Base-by-base conservation (phyloP, 352 stramenopile genomes). In the Pythium vanterpoolii region DNA sequence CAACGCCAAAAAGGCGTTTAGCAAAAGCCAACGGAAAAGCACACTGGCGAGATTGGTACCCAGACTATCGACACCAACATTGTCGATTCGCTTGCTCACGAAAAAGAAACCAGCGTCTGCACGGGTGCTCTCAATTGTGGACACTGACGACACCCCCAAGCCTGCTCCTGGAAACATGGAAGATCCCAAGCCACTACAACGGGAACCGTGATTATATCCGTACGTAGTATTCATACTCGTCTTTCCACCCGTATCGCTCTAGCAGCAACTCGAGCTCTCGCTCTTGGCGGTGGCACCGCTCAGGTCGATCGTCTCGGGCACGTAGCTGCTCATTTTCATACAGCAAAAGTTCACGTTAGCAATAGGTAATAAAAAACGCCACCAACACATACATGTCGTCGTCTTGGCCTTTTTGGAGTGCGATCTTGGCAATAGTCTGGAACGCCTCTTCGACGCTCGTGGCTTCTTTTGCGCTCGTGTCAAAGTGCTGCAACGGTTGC, bases 401-500 rank as follows among this genome's bases (percentile, higher is more conserved):
- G 63, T 94, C 85, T 56, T 91, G 79, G 10, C 81, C 85, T 67
- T 95, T 92, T 44, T 91, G 79, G 40, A 97, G 71, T 23, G 93
- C 93, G 8, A 90, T 86, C 42, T 80, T 89, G 48, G 96, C 93
- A 49, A 96, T 94, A 47, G 95, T 95, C 60, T 91, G 72, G 75
- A 99, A 99, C 6, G 96, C 96, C 36, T 94, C 92, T 62, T 99
- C 96, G 16, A 99, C 97, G 74, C 97, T 98, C 43, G 95, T 91
- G 2, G 93, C 92, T 48, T 98, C 96, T 68, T 99, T 99, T 1
- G 97, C 97, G 49, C 95, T 99, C 31, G 96, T 98, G 74, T 99
- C 96, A 79, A 98, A 99, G 72, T 99, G 97, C 54, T 96, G 82
- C 64, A 99, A 95, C 11, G 83, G 79, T 76, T 96, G 89, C 57